Evolutionary conservation across 2,329 filamentous ascomycete genomes (phyloP).

Genomic region (Botrytis porri): DNA sequence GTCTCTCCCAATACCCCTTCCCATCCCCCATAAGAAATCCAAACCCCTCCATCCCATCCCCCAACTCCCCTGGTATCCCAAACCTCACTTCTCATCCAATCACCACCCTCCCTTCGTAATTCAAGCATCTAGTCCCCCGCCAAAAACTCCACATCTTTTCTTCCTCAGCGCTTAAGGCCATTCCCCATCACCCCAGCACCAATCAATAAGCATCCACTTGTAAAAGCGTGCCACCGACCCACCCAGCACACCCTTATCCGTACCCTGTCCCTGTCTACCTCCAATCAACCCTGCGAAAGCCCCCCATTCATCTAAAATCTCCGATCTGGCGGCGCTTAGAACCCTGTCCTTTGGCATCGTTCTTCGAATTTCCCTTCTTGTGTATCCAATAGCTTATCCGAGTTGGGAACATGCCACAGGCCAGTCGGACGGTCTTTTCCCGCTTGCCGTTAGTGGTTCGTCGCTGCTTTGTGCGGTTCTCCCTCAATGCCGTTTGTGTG

Average conservation of each 20-base stretch:
- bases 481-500: neutral
- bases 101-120: neutral
- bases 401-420: neutral
- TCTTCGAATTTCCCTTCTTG: neutral
- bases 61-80: neutral
- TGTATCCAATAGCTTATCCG: neutral
- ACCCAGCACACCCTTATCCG: neutral
- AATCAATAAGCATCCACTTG: neutral
- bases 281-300: neutral
- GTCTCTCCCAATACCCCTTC: neutral
- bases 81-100: neutral
- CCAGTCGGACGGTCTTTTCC: neutral
- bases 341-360: neutral
- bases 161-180: slow-evolving; percentile 15
- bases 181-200: neutral
- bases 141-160: neutral
- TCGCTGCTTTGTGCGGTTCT: slow-evolving; percentile 1
- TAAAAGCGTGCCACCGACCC: slow-evolving; percentile 1
- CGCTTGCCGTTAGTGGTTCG: neutral
- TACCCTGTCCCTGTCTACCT: neutral
- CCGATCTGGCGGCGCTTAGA: slow-evolving; percentile 19
- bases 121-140: slow-evolving; percentile 8
- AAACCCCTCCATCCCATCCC: neutral
- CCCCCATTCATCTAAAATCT: neutral
- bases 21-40: neutral